A percentile compares a stretch with the other conserved stretches of the same genome.
These are phyloP conservation scores for Suhomyces wounanorum DNA, from an alignment of 1,139 yeast genomes.

Conservation along the genomic window DNA sequence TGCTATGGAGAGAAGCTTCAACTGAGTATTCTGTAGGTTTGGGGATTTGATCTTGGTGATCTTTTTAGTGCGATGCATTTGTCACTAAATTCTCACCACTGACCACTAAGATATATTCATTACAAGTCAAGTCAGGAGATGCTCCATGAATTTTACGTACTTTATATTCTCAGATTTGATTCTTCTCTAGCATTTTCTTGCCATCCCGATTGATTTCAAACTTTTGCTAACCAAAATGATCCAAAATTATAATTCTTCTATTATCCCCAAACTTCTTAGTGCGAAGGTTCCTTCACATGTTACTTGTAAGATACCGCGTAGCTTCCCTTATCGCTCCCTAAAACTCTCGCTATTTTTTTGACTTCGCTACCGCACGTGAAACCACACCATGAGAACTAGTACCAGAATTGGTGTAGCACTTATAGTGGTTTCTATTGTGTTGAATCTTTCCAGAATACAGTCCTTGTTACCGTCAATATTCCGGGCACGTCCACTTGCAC, in stretches of 20 bases:
- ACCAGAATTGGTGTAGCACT: constrained; percentile 1
- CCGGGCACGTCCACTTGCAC: constrained; percentile 2
- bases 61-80: neutral
- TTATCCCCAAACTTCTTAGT: neutral
- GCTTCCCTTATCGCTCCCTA: neutral
- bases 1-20: neutral
- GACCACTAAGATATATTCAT: no score
- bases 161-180: no score
- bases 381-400: constrained; percentile 10
- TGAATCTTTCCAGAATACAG: constrained; percentile 1
- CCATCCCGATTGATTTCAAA: no score
- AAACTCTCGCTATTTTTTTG: neutral
- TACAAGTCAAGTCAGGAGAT: no score
- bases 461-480: neutral
- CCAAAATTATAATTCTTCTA: no score
- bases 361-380: constrained; percentile 9
- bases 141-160: no score
- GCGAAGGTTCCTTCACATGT: neutral
- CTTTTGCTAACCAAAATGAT: no score
- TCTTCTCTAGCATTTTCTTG: no score
- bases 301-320: neutral
- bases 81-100: neutral
- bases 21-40: neutral
- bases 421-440: constrained; percentile 7
- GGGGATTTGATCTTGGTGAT: neutral